Evolutionary conservation across 2,329 filamentous ascomycete species (phyloP), one percentile per base, ranked within the genome.

Genomic region (Clarireedia hainanense): DNA sequence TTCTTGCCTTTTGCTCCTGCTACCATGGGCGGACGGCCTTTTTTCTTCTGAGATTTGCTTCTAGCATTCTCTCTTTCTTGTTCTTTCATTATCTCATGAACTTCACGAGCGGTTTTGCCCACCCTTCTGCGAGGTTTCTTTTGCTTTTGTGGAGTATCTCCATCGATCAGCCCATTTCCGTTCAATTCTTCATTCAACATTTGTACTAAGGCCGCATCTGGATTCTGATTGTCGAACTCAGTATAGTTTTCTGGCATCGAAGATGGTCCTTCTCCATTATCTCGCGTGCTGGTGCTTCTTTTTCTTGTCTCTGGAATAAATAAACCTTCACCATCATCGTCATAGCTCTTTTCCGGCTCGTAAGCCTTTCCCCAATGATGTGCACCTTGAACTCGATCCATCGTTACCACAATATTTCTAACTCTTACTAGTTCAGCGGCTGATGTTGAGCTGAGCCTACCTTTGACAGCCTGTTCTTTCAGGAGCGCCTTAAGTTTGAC

Each of bases 21-120:
- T n/a, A 9, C 6, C 3, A 20, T 37, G 23, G 24, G 1, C 24
- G 46, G 14, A 17, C 36, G 47, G 23, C 20, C 49, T 45, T 55
- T 64, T 50, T 63, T 61, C 50, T 63, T 63, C 24, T 55, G 56
- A 4, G 48, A 30, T 53, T 63, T 65, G 9, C 27, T 55, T 3
- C 60, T 54, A 24, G 62, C 61, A 39, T 64, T 66, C 24, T 61
- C 58, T 15, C 43, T 47, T 9, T 50, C n/a, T 20, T 48, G 42
- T 5, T 61, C 56, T 27, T 61, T 53, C 34, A 60, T 23, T 7
- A 48, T 56, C 1, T 27, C 37, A 4, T 40, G 14, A 2, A 54
- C 37, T 47, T 67, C 63, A 20, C 55, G 39, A 6, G 65, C 58
- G 45, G 60, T 60, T 34, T 61, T 65, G n/a, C 57, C 56, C 49